Percentiles rank a stretch among this genome's conserved stretches.
Evolutionary conservation across 306 rosid genomes (phyloP).

Genomic region (Trichosanthes truncata): DNA sequence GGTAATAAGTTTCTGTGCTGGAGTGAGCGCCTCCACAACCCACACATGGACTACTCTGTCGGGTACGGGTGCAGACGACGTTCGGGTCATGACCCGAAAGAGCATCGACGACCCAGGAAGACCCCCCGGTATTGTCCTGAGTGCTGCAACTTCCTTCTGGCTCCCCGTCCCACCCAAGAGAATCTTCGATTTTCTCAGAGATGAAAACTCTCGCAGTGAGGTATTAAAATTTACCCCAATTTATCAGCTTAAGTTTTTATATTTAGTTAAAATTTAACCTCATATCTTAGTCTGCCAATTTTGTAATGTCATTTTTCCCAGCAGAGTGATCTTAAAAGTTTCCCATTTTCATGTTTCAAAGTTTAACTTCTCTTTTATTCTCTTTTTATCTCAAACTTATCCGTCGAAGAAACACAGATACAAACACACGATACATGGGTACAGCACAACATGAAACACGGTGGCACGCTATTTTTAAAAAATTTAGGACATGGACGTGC

Average conservation of each 20-base stretch:
- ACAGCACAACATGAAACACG: no score
- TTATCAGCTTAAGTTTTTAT: neutral
- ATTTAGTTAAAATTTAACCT: no score
- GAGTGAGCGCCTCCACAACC: slow-evolving; percentile 94
- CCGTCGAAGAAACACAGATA: no score
- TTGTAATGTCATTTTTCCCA: no score
- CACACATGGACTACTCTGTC: slow-evolving; percentile 89
- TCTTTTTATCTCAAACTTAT: no score
- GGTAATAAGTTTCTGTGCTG: slow-evolving; percentile 91
- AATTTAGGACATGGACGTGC: no score
- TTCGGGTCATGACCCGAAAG: slow-evolving; percentile 89
- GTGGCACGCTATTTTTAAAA: no score
- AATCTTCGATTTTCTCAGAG: slow-evolving; percentile 86
- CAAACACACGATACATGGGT: no score
- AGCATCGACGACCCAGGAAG: slow-evolving; percentile 93
- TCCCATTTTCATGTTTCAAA: no score
- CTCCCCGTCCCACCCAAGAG: slow-evolving; percentile 78
- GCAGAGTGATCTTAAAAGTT: no score
- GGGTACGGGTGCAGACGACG: slow-evolving; percentile 93
- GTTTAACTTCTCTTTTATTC: no score
- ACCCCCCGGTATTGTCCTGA: slow-evolving; percentile 88
- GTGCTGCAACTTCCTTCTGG: slow-evolving; percentile 98
- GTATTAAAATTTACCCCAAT: slow-evolving; percentile 16
- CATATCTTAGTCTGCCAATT: no score
- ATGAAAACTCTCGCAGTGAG: slow-evolving; percentile 85